Conservation (phyloP, 345 rosid species). For the Moricandia moricandioides region DNA sequence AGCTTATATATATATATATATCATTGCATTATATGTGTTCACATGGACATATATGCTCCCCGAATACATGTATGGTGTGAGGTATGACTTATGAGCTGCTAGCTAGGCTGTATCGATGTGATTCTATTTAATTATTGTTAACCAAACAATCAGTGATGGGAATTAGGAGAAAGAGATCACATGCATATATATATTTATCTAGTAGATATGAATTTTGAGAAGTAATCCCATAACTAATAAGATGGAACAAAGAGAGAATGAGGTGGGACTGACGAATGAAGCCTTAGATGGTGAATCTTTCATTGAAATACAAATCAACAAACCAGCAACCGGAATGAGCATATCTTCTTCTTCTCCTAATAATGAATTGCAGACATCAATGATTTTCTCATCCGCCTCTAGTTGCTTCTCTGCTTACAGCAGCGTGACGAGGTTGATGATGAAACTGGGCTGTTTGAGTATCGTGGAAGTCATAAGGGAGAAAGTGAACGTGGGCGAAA, state of each 20-base stretch:
- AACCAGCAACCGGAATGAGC: neutral
- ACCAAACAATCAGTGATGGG: neutral
- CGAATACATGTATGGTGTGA: neutral
- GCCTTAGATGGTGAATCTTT: slow-evolving; percentile 22
- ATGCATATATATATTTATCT: neutral
- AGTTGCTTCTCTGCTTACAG: slow-evolving; percentile 26
- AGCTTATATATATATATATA: neutral
- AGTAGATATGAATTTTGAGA: neutral
- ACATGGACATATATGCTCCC: slow-evolving; percentile 10
- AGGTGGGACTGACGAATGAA: slow-evolving; percentile 13
- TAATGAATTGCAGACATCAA: slow-evolving; percentile 2
- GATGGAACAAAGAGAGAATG: slow-evolving; percentile 15
- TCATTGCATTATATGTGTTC: neutral
- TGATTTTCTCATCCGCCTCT: slow-evolving; percentile 13
- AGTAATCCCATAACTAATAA: neutral
- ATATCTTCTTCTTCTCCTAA: slow-evolving; percentile 7
- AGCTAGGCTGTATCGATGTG: slow-evolving; percentile 8
- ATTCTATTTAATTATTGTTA: neutral
- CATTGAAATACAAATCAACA: slow-evolving; percentile 27
- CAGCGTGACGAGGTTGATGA: slow-evolving; percentile 20
- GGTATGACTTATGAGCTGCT: slow-evolving; percentile 19
- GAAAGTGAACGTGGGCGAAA: slow-evolving; percentile 31
- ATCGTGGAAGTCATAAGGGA: slow-evolving; percentile 29
- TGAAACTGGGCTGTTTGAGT: slow-evolving; percentile 29
- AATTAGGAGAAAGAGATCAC: neutral